Percentiles rank a stretch among this genome's conserved stretches.
These are phyloP conservation scores for Fusarium nanum DNA, from an alignment of 2,329 filamentous ascomycete genomes.

Conservation along the genomic window DNA sequence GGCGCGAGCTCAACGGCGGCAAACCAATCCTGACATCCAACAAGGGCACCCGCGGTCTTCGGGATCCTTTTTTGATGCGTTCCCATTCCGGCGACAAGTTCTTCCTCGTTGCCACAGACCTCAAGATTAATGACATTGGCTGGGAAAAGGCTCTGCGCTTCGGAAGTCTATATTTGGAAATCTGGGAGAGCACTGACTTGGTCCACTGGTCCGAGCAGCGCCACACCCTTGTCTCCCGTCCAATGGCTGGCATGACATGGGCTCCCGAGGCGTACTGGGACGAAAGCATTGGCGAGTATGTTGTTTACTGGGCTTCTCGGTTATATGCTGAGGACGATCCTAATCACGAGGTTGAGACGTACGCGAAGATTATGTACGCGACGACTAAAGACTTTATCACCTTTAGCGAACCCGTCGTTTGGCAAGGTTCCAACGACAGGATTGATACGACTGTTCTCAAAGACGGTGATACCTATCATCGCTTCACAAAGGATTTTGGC, in stretches of 20 bases:
- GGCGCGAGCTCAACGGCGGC: background rate
- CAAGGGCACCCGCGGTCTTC: background rate
- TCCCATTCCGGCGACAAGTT: slow-evolving; percentile 2
- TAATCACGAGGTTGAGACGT: background rate
- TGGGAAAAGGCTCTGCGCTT: background rate
- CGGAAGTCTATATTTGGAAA: slow-evolving; percentile 52
- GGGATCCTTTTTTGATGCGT: slow-evolving; percentile 13
- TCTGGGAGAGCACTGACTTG: slow-evolving; percentile 64
- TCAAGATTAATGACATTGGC: slow-evolving; percentile 4
- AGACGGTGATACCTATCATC: background rate
- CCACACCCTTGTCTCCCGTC: slow-evolving; percentile 60
- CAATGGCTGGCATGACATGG: slow-evolving; percentile 64
- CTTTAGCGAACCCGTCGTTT: background rate
- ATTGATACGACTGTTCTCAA: slow-evolving; percentile 16
- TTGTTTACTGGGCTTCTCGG: slow-evolving; percentile 59
- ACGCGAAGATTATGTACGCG: background rate
- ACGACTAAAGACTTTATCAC: slow-evolving; percentile 3
- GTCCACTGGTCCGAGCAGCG: slow-evolving; percentile 62
- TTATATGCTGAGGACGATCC: slow-evolving; percentile 51
- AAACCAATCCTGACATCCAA: slow-evolving; percentile 3
- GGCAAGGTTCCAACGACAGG: slow-evolving; percentile 2
- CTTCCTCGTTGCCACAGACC: slow-evolving; percentile 4
- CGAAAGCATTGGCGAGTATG: slow-evolving; percentile 53
- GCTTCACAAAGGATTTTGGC: slow-evolving; percentile 9
- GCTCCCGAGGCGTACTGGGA: slow-evolving; percentile 64